Evolutionary conservation across 768 basidiomycete species (phyloP).

Genomic region (Kwoniella sp.): DNA sequence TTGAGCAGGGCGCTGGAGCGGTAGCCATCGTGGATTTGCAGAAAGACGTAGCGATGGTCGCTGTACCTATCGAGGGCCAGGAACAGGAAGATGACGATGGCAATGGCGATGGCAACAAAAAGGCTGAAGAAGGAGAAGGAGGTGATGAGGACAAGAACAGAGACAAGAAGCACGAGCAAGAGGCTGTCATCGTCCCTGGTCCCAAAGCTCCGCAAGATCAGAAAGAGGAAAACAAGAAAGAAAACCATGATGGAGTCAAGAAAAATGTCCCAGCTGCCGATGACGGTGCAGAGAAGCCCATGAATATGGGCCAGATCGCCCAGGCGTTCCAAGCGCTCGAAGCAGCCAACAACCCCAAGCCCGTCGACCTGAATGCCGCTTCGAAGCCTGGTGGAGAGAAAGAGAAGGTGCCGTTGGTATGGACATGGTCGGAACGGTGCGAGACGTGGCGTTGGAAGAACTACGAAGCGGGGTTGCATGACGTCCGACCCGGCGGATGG

Average conservation of each 20-base stretch:
- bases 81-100: not conserved
- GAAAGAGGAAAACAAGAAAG: slow-evolving; percentile 7
- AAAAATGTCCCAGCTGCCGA: slow-evolving; percentile 5
- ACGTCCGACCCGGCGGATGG: slow-evolving; percentile 34
- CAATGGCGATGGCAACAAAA: slow-evolving; percentile 1
- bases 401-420: slow-evolving; percentile 31
- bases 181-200: slow-evolving; percentile 18
- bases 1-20: not conserved
- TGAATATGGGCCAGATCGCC: slow-evolving; percentile 39
- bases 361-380: not conserved
- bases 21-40: slow-evolving; percentile 10
- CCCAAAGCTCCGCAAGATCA: not conserved
- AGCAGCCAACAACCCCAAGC: slow-evolving; percentile 2
- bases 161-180: slow-evolving; percentile 31
- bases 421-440: slow-evolving; percentile 36
- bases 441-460: slow-evolving; percentile 50
- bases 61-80: slow-evolving; percentile 17
- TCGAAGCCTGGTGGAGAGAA: not conserved
- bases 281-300: slow-evolving; percentile 17
- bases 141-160: slow-evolving; percentile 8
- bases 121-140: slow-evolving; percentile 6
- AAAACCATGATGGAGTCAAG: slow-evolving; percentile 5
- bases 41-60: slow-evolving; percentile 18
- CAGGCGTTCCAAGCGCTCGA: slow-evolving; percentile 33
- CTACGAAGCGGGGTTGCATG: slow-evolving; percentile 36